These are phyloP conservation scores for Stipa capillata DNA, from an alignment of 176 grass and related monocot species.

Conservation along the genomic window DNA sequence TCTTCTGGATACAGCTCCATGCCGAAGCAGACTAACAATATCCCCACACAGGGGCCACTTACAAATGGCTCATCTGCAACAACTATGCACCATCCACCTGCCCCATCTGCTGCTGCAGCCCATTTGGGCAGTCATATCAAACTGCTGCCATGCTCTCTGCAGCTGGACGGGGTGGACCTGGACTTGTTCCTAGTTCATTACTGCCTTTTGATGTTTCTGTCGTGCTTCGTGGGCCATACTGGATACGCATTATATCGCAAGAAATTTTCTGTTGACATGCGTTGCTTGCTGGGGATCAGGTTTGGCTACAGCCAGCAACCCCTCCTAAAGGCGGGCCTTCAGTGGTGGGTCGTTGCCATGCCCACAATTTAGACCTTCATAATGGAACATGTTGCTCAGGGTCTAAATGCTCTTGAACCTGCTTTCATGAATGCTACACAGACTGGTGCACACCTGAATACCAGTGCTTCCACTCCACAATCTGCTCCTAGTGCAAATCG, in stretches of 20 bases:
- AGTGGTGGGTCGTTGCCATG: slow-evolving; percentile 93
- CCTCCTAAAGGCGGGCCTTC: slow-evolving; percentile 94
- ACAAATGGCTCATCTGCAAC: slow-evolving; percentile 57
- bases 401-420: slow-evolving; percentile 94
- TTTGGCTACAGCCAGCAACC: slow-evolving; percentile 97
- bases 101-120: slow-evolving; percentile 28
- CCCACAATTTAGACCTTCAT: slow-evolving; percentile 97
- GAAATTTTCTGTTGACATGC: slow-evolving; percentile 99
- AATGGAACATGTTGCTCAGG: slow-evolving; percentile 99
- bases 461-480: slow-evolving; percentile 40
- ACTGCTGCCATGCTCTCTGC: slow-evolving; percentile 77
- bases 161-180: slow-evolving; percentile 72
- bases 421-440: slow-evolving; percentile 56
- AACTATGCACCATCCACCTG: slow-evolving; percentile 40
- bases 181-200: slow-evolving; percentile 97
- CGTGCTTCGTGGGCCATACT: slow-evolving; percentile 92
- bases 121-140: slow-evolving; percentile 75
- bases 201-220: slow-evolving; percentile 99
- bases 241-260: slow-evolving; percentile 99
- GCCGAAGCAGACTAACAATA: slow-evolving; percentile 46
- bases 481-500: slow-evolving; percentile 45
- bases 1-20: slow-evolving; percentile 47
- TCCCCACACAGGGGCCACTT: slow-evolving; percentile 38
- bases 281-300: slow-evolving; percentile 97
- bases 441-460: slow-evolving; percentile 46